Evolutionary conservation across 1,139 yeast species (phyloP).

Genomic region (Lodderomyces beijingensis): DNA sequence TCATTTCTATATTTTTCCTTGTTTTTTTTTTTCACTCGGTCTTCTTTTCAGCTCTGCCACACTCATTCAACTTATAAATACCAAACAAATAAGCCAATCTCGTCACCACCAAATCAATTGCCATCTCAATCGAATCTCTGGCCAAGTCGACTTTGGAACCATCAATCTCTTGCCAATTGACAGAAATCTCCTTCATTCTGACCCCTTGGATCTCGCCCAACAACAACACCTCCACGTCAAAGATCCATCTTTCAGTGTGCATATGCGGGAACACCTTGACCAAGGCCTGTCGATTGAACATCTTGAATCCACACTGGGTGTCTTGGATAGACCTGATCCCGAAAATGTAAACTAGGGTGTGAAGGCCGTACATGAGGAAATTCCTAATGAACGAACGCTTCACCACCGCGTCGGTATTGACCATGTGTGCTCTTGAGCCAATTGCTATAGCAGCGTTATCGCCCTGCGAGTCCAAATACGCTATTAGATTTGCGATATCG

Average conservation of each 20-base stretch:
- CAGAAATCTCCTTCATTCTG: slow-evolving; percentile 70
- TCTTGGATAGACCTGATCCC: slow-evolving; percentile 85
- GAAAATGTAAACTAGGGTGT: slow-evolving; percentile 77
- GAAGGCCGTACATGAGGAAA: slow-evolving; percentile 89
- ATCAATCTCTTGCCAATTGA: slow-evolving; percentile 95
- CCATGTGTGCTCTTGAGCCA: slow-evolving; percentile 97
- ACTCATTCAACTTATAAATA: slow-evolving; percentile 51
- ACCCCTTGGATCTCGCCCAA: slow-evolving; percentile 71
- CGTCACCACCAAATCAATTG: slow-evolving; percentile 88
- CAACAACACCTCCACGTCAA: slow-evolving; percentile 88
- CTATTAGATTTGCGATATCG: slow-evolving; percentile 57
- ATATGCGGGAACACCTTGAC: slow-evolving; percentile 72
- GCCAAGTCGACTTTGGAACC: slow-evolving; percentile 94
- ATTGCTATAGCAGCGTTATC: slow-evolving; percentile 61
- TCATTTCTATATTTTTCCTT: background rate
- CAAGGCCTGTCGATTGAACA: slow-evolving; percentile 72
- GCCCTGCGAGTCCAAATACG: slow-evolving; percentile 26
- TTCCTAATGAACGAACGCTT: slow-evolving; percentile 85
- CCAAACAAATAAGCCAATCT: slow-evolving; percentile 85
- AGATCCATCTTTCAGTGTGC: slow-evolving; percentile 98
- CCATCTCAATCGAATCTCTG: slow-evolving; percentile 88
- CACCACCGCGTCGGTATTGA: slow-evolving; percentile 91
- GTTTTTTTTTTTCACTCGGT: slow-evolving; percentile 1
- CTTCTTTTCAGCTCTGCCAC: slow-evolving; percentile 18
- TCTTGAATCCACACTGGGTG: slow-evolving; percentile 96